Conservation (phyloP, 2,329 filamentous ascomycete genomes). For the Fusarium annulatum region DNA sequence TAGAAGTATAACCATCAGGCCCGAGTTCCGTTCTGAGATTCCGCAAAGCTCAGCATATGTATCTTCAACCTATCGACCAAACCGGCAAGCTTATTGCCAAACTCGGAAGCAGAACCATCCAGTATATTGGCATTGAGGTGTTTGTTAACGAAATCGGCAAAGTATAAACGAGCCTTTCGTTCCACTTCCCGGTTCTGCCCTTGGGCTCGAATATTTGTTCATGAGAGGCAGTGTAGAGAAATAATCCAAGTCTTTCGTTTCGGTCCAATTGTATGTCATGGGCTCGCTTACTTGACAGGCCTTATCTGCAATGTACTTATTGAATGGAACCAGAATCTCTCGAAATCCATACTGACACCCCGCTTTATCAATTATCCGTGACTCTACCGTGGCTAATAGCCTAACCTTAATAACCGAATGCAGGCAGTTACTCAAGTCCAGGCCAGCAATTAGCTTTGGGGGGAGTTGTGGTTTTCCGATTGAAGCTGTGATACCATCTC, state of each 20-base stretch:
- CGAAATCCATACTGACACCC: background rate
- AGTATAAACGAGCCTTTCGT: background rate
- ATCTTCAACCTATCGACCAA: background rate
- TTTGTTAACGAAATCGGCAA: background rate
- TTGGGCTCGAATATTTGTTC: background rate
- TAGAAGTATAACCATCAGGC: accelerated
- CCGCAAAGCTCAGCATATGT: background rate
- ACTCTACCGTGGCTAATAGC: background rate
- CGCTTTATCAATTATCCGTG: background rate
- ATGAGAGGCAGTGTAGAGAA: background rate
- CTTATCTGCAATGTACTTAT: background rate
- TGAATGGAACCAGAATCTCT: background rate
- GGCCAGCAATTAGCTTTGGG: background rate
- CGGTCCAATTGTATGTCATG: background rate
- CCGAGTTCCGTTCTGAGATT: background rate
- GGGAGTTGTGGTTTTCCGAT: background rate
- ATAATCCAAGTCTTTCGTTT: background rate
- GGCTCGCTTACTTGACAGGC: background rate
- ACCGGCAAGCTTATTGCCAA: background rate
- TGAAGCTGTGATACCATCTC: too few relatives aligned
- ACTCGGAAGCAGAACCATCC: background rate
- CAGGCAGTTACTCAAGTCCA: background rate
- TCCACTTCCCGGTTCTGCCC: background rate
- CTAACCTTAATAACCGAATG: background rate
- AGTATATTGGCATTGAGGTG: background rate